Conservation (phyloP, 2,329 filamentous ascomycete species). For the Fusarium vanettenii region DNA sequence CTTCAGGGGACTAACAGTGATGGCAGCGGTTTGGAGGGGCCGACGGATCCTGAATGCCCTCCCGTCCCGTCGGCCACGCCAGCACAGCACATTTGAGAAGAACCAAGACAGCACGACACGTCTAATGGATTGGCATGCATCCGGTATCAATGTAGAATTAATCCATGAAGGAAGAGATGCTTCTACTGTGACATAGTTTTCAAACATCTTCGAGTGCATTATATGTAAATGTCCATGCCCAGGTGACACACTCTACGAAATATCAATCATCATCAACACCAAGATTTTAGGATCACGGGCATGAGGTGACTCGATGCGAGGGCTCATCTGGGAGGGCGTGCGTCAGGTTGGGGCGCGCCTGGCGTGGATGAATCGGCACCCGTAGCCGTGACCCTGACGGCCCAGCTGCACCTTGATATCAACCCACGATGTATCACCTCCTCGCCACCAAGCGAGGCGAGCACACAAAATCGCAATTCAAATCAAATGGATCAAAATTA, state of each 20-base stretch:
- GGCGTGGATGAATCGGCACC: neutral
- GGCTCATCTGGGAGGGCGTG: neutral
- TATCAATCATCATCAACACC: conserved; percentile 18
- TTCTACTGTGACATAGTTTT: neutral
- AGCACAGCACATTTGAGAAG: neutral
- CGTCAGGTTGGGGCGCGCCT: neutral
- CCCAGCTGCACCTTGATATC: conserved; percentile 2
- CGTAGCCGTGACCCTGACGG: neutral
- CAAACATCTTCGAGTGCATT: neutral
- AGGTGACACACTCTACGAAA: neutral
- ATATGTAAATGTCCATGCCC: neutral
- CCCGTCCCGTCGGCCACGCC: neutral
- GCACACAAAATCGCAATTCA: conserved; percentile 23
- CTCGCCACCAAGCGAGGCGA: neutral
- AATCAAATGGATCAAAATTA: conserved; percentile 3
- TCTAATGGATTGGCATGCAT: accelerated
- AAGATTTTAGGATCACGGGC: neutral
- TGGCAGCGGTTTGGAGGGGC: conserved; percentile 7
- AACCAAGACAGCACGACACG: neutral
- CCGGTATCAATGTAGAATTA: accelerated
- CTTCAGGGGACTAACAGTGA: conserved; percentile 12
- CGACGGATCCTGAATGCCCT: conserved; percentile 18
- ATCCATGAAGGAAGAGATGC: neutral
- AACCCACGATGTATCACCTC: neutral
- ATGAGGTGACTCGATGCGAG: neutral